A percentile compares a stretch with the other conserved stretches of the same genome.
Conservation (phyloP, 148 eudicot species). For the Rhododendron griersonianum region DNA sequence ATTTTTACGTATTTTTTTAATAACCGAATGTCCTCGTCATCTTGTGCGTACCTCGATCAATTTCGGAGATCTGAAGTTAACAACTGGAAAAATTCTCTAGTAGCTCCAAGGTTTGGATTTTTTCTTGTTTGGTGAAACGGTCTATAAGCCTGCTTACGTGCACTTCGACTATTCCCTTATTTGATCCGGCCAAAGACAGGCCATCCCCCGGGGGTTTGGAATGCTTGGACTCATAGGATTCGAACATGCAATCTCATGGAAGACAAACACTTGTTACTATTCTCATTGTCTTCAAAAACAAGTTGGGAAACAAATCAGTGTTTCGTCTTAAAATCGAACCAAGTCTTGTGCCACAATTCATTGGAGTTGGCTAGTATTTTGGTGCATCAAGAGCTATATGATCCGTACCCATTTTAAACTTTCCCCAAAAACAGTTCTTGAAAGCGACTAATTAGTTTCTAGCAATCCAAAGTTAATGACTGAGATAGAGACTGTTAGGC, state of each 20-base stretch:
- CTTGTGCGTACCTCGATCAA: too few relatives aligned
- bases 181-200: neutral
- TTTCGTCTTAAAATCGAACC: neutral
- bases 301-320: neutral
- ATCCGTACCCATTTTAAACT: neutral
- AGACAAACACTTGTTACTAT: neutral
- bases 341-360: neutral
- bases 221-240: neutral
- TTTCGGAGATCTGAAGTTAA: too few relatives aligned
- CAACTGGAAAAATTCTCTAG: too few relatives aligned
- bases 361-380: neutral
- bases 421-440: neutral
- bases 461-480: neutral
- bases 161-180: too few relatives aligned
- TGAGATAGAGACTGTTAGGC: neutral
- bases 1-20: neutral
- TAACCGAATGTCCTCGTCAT: neutral
- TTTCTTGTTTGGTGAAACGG: too few relatives aligned
- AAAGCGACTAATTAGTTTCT: neutral
- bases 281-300: too few relatives aligned
- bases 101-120: too few relatives aligned
- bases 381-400: neutral
- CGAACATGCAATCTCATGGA: neutral
- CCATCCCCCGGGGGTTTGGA: neutral
- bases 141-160: too few relatives aligned